Evolutionary conservation across 495 filamentous ascomycete species (phyloP), one percentile per base, ranked within the genome.

Genomic region (Penicillium pancosmium): DNA sequence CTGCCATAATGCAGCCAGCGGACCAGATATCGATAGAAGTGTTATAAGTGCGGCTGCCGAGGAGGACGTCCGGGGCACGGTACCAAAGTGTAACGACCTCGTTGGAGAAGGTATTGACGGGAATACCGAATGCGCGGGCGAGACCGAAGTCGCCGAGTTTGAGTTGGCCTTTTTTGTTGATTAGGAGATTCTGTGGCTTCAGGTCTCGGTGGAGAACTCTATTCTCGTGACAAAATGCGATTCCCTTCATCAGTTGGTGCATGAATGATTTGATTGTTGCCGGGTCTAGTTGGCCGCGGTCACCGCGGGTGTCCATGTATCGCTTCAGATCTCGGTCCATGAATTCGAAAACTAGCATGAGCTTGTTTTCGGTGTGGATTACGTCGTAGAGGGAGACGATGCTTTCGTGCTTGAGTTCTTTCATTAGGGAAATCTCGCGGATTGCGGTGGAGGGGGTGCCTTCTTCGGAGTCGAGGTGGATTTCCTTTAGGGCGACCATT

Each of bases 241-340:
- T 96, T 36, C 93, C 93, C 67, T 90, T 86, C 40, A 98, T 83
- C 15, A 98, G 85, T 73, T 98, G 93, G 76, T 91, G 89, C 92
- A 97, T 97, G 82, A 97, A 98, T 23, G 90, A 93, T 75, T 97
- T 98, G 80, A 98, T 95, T 40, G 90, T 92, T 40, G 81, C 74
- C 33, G 91, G 89, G 69, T 93, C 89, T 41, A 98, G 78, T 21
- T 89, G 88, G 31, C 93, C 92, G 54, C 91, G 83, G 46, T 93
- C 88, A 62, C 90, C 89, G 27, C 90, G 84, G 16, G 86, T 87
- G 66, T 99, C 94, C 94, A 99, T 99, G 76, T 97, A 98, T 71
- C 93, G 94, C 82, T 99, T 99, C n/a, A 99, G 79, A 68, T 99
- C 94, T 65, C 92, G 87, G 74, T 99, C 94, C 88, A 99, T 96